A percentile compares a stretch with the other conserved stretches of the same genome.
These are phyloP conservation scores for Leishmania major DNA, from an alignment of 208 protist genomes.

Conservation along the genomic window DNA sequence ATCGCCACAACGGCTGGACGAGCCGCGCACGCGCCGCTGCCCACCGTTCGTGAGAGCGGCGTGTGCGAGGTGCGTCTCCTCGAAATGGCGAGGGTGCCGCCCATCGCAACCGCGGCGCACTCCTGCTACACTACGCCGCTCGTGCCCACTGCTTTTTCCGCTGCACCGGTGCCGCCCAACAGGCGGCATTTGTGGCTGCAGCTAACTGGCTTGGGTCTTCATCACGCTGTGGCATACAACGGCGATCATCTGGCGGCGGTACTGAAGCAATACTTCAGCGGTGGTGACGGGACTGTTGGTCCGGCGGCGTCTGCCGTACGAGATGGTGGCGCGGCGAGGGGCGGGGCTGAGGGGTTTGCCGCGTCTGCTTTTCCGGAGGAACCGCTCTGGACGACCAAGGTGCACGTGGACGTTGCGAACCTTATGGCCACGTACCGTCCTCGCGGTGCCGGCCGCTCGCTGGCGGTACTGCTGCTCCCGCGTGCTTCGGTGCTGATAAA, in stretches of 20 bases:
- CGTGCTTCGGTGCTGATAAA: constrained; percentile 25
- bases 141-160: background rate
- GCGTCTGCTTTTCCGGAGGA: background rate
- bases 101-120: background rate
- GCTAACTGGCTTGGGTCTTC: constrained; percentile 39
- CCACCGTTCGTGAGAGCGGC: background rate
- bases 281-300: background rate
- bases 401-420: constrained; percentile 23
- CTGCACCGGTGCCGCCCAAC: background rate
- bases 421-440: constrained; percentile 39
- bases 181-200: constrained; percentile 29
- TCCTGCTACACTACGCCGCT: background rate
- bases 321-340: background rate
- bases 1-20: background rate
- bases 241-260: constrained; percentile 57
- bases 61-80: constrained; percentile 28
- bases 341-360: background rate
- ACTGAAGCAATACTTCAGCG: constrained; percentile 51
- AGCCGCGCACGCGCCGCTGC: background rate
- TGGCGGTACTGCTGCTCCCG: constrained; percentile 31
- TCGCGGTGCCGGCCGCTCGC: constrained; percentile 25
- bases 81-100: background rate
- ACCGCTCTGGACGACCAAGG: constrained; percentile 12
- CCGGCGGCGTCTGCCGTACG: background rate
- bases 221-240: constrained; percentile 49